Base-by-base conservation (phyloP, 1,284 basidiomycete species). In the Melanopsichium pennsylvanicum region DNA sequence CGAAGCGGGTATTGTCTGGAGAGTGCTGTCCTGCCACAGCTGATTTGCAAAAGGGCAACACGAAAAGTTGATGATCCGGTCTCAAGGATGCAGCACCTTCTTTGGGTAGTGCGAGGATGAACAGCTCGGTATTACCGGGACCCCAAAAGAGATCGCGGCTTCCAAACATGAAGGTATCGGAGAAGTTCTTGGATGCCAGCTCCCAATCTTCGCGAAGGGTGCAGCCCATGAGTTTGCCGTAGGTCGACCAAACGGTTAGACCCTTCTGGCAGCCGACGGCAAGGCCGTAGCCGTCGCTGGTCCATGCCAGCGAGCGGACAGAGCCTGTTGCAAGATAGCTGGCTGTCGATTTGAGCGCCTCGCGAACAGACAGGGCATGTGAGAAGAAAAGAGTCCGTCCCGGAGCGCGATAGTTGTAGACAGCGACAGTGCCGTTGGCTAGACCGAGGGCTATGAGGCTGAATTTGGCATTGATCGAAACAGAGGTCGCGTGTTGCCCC, bases 221-320 rank as follows among this genome's bases (percentile, higher is more conserved):
- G 63, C 83, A 87, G 89, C 7, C 88, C 88, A 51, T 92, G 84
- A 81, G 93, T 89, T 59, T 93, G 11, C 96, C 94, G 22, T 91
- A 91, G 26, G 95, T 89, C 78, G 90, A 94, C 85, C 93, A 93
- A 4, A 96, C 86, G 0, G 89, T 90, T 90, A 93, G 96, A 4
- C 93, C 94, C 54, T 87, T 83, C 62, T 88, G 86, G 89, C 92
- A 97, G 0, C 92, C 94, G 1, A 93, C 92, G n/a, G 93, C 94
- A n/a, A 98, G 85, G 1, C 92, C 92, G 81, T 96, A 93, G 1
- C 95, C 96, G 81, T 99, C 96, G 89, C 94, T 92, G n/a, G 78
- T 74, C 74, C 70, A 78, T 6, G 54, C 36, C 80, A 97, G 85
- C 12, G 87, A 83, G 38, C 83, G 86, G 2, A 97, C 89, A n/a